Evolutionary conservation across 371 early-diverging fungal species (phyloP).

Genomic region (Funneliformis caledonium): DNA sequence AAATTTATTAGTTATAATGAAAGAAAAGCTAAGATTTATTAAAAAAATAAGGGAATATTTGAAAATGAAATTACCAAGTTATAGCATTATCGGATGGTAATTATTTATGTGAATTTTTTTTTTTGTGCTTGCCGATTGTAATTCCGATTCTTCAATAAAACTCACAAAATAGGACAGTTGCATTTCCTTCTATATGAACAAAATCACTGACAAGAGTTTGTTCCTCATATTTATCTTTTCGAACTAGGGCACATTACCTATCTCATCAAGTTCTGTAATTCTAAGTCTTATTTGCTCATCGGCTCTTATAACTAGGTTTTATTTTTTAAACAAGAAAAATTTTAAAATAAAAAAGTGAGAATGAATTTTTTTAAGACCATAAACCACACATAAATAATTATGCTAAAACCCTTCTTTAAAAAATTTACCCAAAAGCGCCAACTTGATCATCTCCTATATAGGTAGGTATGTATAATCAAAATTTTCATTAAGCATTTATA

Average conservation of each 20-base stretch:
- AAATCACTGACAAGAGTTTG: conserved; percentile 95
- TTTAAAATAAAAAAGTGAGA: background rate
- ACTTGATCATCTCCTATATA: too few relatives aligned
- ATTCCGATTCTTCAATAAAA: conserved; percentile 57
- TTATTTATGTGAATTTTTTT: conserved; percentile 56
- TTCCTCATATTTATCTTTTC: conserved; percentile 98
- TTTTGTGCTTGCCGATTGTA: conserved; percentile 43
- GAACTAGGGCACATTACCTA: conserved; percentile 95
- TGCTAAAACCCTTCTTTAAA: background rate
- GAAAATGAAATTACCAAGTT: too few relatives aligned
- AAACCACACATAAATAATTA: background rate
- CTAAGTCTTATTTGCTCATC: conserved; percentile 99
- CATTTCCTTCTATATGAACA: conserved; percentile 72
- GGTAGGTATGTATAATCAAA: too few relatives aligned
- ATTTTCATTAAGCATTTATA: too few relatives aligned
- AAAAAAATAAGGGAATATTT: background rate
- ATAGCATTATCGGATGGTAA: conserved; percentile 59
- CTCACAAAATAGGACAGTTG: conserved; percentile 59
- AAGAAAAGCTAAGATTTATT: background rate
- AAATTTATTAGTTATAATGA: background rate
- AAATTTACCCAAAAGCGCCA: too few relatives aligned
- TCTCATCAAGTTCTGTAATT: conserved; percentile 93
- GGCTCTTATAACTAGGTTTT: conserved; percentile 80
- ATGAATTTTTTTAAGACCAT: background rate
- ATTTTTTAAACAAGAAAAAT: background rate